Conservation (phyloP, 2,329 filamentous ascomycete species). For the Botryotinia convoluta region DNA sequence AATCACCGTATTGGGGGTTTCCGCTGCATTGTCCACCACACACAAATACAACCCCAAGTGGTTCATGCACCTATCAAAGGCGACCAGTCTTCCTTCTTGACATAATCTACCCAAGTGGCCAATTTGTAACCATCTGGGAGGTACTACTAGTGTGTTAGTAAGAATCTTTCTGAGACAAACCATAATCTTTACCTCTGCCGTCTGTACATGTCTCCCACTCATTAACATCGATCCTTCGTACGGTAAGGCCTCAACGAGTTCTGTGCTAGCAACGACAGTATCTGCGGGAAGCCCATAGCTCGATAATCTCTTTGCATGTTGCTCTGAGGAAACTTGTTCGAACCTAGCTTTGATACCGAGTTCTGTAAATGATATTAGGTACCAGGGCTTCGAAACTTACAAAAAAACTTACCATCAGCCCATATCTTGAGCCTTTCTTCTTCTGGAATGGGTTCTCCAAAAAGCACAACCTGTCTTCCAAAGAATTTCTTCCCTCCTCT, state of each 20-base stretch:
- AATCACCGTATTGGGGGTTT: neutral
- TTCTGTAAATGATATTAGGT: neutral
- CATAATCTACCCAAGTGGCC: neutral
- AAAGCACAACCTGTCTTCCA: constrained; percentile 1
- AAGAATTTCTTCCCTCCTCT: neutral
- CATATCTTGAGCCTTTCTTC: neutral
- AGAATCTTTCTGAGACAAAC: neutral
- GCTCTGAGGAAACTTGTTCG: neutral
- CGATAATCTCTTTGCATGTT: neutral
- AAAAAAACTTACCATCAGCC: neutral
- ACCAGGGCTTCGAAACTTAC: neutral
- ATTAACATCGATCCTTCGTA: neutral
- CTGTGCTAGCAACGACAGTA: neutral
- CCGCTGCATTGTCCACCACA: neutral
- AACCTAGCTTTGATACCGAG: neutral
- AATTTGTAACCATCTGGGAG: neutral
- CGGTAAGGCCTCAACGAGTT: constrained; percentile 1
- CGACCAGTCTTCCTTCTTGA: neutral
- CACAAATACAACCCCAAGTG: neutral
- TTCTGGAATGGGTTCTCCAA: neutral
- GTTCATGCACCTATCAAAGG: neutral
- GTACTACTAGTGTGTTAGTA: neutral
- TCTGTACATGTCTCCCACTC: constrained; percentile 5
- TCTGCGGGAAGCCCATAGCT: neutral
- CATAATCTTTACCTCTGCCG: neutral